Evolutionary conservation across 768 basidiomycete species (phyloP).

Genomic region (Hebeloma cylindrosporum): DNA sequence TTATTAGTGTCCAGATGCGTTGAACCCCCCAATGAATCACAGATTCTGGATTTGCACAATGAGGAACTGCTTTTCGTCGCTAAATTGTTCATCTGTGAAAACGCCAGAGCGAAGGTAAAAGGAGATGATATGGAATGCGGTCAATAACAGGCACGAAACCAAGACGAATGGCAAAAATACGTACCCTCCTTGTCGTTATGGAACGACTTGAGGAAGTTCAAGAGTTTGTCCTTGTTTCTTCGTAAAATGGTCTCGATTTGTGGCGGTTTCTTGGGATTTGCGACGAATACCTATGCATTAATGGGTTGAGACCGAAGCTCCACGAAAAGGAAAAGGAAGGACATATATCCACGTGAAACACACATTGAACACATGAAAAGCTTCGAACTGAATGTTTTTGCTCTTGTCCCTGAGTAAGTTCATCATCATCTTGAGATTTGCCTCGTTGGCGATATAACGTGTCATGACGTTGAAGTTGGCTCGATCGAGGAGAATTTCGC

Average conservation of each 20-base stretch:
- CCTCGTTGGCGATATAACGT: constrained; percentile 90
- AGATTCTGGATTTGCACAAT: constrained; percentile 88
- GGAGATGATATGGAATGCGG: too few species aligned
- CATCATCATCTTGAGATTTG: constrained; percentile 99
- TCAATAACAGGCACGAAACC: background rate
- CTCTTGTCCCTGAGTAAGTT: constrained; percentile 97
- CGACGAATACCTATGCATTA: constrained; percentile 78
- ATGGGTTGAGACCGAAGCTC: background rate
- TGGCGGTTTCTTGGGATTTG: constrained; percentile 98
- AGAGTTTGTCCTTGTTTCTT: constrained; percentile 91
- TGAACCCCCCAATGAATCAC: too few species aligned
- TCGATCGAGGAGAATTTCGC: constrained; percentile 95
- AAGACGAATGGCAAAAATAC: constrained; percentile 25
- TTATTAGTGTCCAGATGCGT: too few species aligned
- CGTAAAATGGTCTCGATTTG: constrained; percentile 90
- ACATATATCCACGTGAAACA: constrained; percentile 17
- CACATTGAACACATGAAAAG: constrained; percentile 99
- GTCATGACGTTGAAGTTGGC: constrained; percentile 99
- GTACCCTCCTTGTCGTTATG: constrained; percentile 97
- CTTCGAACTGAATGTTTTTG: constrained; percentile 99
- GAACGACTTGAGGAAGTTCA: constrained; percentile 87
- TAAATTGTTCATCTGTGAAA: constrained; percentile 87
- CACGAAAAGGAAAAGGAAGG: background rate
- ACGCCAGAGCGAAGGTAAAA: too few species aligned
- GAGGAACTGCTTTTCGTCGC: constrained; percentile 95